Conservation (phyloP, 805 yeast genomes). For the Candida saitoana region DNA sequence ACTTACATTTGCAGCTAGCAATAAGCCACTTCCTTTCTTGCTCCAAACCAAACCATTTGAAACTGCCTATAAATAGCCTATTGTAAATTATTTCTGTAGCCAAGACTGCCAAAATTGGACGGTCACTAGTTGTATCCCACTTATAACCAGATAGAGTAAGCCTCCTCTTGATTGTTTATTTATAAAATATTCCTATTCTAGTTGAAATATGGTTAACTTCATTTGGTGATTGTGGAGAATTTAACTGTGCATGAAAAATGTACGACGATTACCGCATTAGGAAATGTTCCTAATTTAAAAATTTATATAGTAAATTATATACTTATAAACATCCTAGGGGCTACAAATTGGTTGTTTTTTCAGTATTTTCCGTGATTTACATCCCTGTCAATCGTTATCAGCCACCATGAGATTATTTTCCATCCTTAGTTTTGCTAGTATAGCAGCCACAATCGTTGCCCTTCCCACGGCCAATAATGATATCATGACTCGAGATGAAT, state of each 20-base stretch:
- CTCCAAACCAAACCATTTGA: no score
- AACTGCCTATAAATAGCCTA: no score
- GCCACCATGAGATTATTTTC: conserved; percentile 1
- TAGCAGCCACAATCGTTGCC: conserved; percentile 1
- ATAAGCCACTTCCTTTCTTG: no score
- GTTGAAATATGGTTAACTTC: neutral
- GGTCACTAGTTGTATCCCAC: neutral
- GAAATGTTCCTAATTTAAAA: conserved; percentile 2
- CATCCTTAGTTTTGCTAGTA: neutral
- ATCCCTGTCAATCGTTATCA: neutral
- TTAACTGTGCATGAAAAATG: neutral
- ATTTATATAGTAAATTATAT: neutral
- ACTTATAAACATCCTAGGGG: neutral
- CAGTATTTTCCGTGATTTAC: neutral
- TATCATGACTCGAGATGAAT: conserved; percentile 1
- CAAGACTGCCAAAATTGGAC: no score
- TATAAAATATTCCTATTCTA: neutral
- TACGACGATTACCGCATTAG: conserved; percentile 5
- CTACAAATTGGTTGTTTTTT: neutral
- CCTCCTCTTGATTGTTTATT: no score
- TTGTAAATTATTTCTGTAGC: no score
- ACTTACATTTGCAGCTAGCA: no score
- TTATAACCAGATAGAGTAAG: neutral
- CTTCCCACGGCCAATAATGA: conserved; percentile 1
- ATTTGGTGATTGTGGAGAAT: neutral